Evolutionary conservation across 2,329 filamentous ascomycete genomes (phyloP), one percentile per base, ranked within the genome.

Genomic region (Trichoderma cornu-damae): DNA sequence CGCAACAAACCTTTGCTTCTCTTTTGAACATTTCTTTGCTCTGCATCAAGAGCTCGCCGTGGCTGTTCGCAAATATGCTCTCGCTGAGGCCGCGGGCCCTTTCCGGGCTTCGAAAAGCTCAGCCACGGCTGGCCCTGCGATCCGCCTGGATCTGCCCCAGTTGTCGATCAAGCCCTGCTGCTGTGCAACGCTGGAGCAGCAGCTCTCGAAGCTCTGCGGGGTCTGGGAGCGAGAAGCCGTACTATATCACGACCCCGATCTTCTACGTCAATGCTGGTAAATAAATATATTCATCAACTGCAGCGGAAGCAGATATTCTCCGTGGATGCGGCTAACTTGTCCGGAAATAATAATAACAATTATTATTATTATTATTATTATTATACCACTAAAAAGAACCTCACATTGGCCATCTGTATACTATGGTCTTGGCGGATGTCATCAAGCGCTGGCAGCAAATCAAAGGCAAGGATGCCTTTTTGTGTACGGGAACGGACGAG

Each of bases 201-300:
- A 71, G 69, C 66, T 68, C 68, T 12, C 59, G 63, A 44, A 67
- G 62, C 64, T 65, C 55, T 59, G 42, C 20, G 50, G 49, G 40
- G 52, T 40, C 44, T 48, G 47, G 55, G 1, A 50, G 32, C 30
- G 63, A 67, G 60, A 97, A 97, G 76, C 91, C 93, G 7, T 96
- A 87, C 77, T 99, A 97, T 77, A 80, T 96, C 67, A 97, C 94
- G 4, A 95, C 91, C 7, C 94, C 94, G 2, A 99, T 99, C 59
- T 99, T 97, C 77, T 99, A 99, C 73, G 94, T 99, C 76, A 99
- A 99, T 81, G 90, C 92, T 56, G 85, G 90, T 92, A n/a, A 59
- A 22, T 40, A 16, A n/a, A n/a, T n/a, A n/a, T n/a, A n/a, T n/a
- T n/a, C n/a, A n/a, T n/a, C n/a, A n/a, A n/a, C n/a, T n/a, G n/a